Evolutionary conservation across 176 grass and related monocot genomes (phyloP), one percentile per base, ranked within the genome.

Genomic region (Bolboschoenus planiculmis): DNA sequence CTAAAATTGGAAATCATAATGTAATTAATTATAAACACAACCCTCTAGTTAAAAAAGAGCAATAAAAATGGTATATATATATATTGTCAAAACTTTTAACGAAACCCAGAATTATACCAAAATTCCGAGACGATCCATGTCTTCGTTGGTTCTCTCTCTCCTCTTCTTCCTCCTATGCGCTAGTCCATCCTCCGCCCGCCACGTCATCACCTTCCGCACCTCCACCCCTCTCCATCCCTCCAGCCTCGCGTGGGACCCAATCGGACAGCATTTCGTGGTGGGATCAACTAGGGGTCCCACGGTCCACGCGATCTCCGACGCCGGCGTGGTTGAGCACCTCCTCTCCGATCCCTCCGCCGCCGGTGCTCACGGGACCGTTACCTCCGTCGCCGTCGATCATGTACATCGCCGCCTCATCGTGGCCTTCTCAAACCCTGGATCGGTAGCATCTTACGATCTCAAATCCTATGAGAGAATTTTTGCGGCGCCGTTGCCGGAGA

Each of bases 221-320:
- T 23, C 36, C 64, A 55, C 82, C 56, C 36, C 77, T 51, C 85
- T 87, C 63, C 29, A 9, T 33, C 90, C 86, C 3, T 15, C 66
- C 4, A 79, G 83, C 44, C 90, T 98, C 35, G 96, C 90, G 47
- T 98, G 96, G 92, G 96, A 98, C 74, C 86, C 87, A 47, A 87
- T 91, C 61, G 84, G 87, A 3, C 84, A 91, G 79, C 90, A 98
- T 87, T 93, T 93, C 80, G 81, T 98, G 84, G 89, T 95, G 11
- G 90, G 88, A 39, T 88, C 90, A 53, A 70, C 83, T 57, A 61
- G 83, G 11, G 70, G 68, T 15, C 83, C 87, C 26, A 26, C 47
- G 6, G 24, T 95, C 2, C 82, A 87, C 72, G 92, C 96, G 83
- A 76, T 98, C 81, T 98, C 96, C 35, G 92, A 98, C 35, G 92